These are phyloP conservation scores for Imleria badia DNA, from an alignment of 768 basidiomycete species.

Conservation along the genomic window DNA sequence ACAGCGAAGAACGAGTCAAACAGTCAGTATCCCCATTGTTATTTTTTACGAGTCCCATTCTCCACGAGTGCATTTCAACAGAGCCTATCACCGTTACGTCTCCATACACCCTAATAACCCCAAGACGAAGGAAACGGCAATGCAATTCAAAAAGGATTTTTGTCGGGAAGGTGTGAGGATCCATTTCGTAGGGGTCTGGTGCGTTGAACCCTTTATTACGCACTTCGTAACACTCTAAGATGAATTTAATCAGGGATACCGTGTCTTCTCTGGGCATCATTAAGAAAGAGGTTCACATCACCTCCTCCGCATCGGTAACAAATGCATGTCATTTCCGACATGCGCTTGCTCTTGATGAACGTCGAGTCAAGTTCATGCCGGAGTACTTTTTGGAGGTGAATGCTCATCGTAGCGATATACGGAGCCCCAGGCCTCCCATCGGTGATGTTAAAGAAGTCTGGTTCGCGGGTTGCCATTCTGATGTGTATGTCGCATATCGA, in stretches of 20 bases:
- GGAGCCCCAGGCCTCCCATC: background rate
- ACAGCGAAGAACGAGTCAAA: background rate
- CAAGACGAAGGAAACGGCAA: constrained; percentile 2
- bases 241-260: constrained; percentile 6
- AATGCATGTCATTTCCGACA: constrained; percentile 15
- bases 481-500: constrained; percentile 3
- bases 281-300: constrained; percentile 1
- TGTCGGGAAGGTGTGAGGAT: constrained; percentile 23
- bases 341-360: constrained; percentile 15
- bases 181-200: constrained; percentile 39
- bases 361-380: constrained; percentile 13
- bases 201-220: background rate
- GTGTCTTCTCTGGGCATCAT: constrained; percentile 12
- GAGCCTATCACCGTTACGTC: background rate
- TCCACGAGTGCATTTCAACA: background rate
- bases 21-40: background rate
- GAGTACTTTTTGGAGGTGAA: constrained; percentile 14
- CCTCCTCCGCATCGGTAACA: constrained; percentile 3
- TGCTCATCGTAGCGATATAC: background rate
- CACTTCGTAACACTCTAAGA: background rate
- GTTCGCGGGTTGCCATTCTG: constrained; percentile 10
- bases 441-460: constrained; percentile 13
- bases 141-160: constrained; percentile 29
- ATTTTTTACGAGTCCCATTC: background rate
- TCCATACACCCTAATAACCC: constrained; percentile 28